Evolutionary conservation across 108 stramenopile species (phyloP).

Genomic region (Nitzschia putrida): DNA sequence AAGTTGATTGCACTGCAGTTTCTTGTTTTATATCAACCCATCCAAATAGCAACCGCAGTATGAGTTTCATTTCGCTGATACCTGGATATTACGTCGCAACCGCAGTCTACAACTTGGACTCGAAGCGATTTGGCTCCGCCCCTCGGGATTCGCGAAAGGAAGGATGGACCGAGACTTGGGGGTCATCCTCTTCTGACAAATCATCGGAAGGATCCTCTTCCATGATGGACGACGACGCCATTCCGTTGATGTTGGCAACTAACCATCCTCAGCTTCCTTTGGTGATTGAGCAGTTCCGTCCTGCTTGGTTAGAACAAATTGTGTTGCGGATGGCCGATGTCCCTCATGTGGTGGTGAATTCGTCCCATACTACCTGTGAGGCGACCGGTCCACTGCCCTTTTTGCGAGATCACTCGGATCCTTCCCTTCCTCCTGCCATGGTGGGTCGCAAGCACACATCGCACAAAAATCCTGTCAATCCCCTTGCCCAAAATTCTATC

Average conservation of each 20-base stretch:
- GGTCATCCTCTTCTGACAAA: constrained; percentile 22
- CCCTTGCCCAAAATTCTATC: constrained; percentile 49
- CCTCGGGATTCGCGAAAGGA: constrained; percentile 45
- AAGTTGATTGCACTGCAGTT: too few relatives aligned
- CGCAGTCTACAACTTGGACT: constrained; percentile 41
- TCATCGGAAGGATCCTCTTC: neutral
- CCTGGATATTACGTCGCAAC: constrained; percentile 4
- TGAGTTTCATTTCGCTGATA: constrained; percentile 5
- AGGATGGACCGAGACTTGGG: constrained; percentile 82
- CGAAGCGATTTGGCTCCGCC: constrained; percentile 24
- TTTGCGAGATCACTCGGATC: constrained; percentile 40
- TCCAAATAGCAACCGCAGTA: too few relatives aligned
- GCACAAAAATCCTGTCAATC: constrained; percentile 11
- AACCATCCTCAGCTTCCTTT: constrained; percentile 30
- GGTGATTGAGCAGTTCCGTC: constrained; percentile 59
- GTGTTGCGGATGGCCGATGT: constrained; percentile 58
- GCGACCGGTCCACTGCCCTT: constrained; percentile 64
- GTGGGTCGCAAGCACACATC: constrained; percentile 63
- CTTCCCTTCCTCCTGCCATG: constrained; percentile 29
- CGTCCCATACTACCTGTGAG: constrained; percentile 48
- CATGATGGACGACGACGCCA: constrained; percentile 17
- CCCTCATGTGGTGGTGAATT: constrained; percentile 62
- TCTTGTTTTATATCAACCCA: too few relatives aligned
- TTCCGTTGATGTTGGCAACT: constrained; percentile 29
- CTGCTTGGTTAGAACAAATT: constrained; percentile 72